Evolutionary conservation across 2,329 filamentous ascomycete species (phyloP).

Genomic region (Epichloe coenophiala): DNA sequence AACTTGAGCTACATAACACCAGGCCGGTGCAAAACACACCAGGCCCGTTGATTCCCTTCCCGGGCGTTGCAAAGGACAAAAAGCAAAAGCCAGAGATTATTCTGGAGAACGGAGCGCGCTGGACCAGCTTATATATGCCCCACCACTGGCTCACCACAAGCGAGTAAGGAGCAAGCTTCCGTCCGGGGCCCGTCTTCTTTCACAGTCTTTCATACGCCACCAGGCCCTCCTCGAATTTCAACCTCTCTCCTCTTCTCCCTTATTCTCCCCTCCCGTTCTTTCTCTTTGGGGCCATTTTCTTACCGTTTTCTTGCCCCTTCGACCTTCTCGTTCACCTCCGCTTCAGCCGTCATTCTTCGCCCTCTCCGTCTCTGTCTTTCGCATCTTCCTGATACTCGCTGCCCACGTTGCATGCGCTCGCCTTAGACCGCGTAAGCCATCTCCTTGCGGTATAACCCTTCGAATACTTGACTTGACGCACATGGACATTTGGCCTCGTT

Average conservation of each 20-base stretch:
- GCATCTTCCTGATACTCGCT: not conserved
- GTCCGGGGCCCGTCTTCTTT: not conserved
- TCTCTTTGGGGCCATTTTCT: not conserved
- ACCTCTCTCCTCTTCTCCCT: not conserved
- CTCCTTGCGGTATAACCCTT: not conserved
- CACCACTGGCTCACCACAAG: not conserved
- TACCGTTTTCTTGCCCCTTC: not conserved
- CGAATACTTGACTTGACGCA: not conserved
- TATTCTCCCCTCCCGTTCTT: not conserved
- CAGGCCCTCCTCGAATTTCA: not conserved
- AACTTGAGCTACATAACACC: too few relatives aligned
- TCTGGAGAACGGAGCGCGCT: not conserved
- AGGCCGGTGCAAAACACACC: not conserved
- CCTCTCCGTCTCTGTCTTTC: not conserved
- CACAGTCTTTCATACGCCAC: not conserved
- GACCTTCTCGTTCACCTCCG: not conserved
- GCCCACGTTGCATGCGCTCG: not conserved
- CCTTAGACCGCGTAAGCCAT: not conserved
- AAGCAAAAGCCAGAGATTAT: not conserved
- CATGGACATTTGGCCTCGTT: not conserved
- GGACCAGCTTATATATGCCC: not conserved
- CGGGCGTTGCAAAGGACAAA: not conserved
- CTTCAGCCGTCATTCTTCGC: not conserved
- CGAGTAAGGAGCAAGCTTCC: not conserved
- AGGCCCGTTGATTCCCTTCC: not conserved